Percentiles rank a stretch among this genome's conserved stretches.
Evolutionary conservation across 2,329 filamentous ascomycete genomes (phyloP).

Genomic region (Drechslerella dactyloides): DNA sequence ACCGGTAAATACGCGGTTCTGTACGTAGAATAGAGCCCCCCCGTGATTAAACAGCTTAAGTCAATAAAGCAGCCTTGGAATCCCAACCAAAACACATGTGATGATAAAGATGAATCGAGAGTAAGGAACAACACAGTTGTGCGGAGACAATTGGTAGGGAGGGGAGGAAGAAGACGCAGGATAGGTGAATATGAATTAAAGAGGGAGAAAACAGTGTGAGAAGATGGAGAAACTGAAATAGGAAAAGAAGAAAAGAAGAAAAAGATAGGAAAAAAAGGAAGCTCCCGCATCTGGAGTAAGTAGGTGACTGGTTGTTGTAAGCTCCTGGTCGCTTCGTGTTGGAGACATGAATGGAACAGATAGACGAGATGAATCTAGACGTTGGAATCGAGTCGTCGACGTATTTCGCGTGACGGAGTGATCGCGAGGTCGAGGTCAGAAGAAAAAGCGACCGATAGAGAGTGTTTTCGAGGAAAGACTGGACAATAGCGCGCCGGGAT

Average conservation of each 20-base stretch:
- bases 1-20: background rate
- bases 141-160: constrained; percentile 15
- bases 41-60: background rate
- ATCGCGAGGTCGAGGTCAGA: background rate
- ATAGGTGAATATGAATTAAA: no score
- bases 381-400: no score
- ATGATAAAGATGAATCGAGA: background rate
- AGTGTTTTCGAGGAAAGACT: background rate
- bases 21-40: background rate
- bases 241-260: background rate
- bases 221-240: no score
- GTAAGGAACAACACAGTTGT: background rate
- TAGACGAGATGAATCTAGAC: no score
- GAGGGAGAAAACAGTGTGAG: no score
- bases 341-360: no score
- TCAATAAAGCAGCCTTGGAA: background rate
- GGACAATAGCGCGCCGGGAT: constrained; percentile 3
- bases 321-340: no score
- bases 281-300: background rate
- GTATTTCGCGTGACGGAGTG: no score
- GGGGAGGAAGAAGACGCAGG: background rate
- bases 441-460: background rate
- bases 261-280: background rate
- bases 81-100: background rate
- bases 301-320: no score